phyloP scores from a whole-genome alignment of 805 yeast genomes.

The Candida palmyrensis region DNA sequence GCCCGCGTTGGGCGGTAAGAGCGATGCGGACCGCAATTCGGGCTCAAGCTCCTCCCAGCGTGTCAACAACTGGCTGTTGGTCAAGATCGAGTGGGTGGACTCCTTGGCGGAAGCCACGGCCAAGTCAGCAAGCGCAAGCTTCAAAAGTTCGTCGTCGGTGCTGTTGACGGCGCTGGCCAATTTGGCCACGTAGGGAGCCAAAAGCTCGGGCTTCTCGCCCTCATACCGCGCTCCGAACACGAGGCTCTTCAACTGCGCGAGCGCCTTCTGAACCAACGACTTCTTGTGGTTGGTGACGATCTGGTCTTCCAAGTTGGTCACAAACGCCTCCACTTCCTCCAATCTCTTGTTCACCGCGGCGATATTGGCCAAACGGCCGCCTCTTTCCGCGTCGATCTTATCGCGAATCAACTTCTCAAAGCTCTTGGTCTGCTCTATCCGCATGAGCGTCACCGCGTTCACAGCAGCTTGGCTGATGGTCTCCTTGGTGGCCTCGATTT shows the following conservation, averaged over 20 bases:
- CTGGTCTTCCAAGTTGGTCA: conserved; percentile 35
- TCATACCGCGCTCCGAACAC: conserved; percentile 16
- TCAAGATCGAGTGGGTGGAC: conserved; percentile 52
- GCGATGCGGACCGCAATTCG: conserved; percentile 81
- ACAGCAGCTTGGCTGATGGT: conserved; percentile 66
- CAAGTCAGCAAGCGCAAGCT: conserved; percentile 28
- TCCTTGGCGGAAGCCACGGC: conserved; percentile 30
- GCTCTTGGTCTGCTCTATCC: conserved; percentile 61
- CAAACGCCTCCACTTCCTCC: conserved; percentile 52
- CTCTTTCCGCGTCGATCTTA: conserved; percentile 46
- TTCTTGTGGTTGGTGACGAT: conserved; percentile 29
- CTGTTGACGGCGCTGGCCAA: conserved; percentile 15
- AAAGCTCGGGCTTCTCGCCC: conserved; percentile 19
- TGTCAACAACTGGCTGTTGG: conserved; percentile 70
- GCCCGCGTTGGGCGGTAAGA: conserved; percentile 95
- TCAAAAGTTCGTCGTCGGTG: conserved; percentile 29
- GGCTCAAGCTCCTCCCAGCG: conserved; percentile 79
- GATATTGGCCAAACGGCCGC: conserved; percentile 70
- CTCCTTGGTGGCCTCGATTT: conserved; percentile 62
- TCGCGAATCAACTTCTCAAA: conserved; percentile 28
- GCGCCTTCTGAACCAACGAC: conserved; percentile 24
- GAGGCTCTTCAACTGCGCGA: conserved; percentile 28
- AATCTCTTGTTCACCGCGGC: conserved; percentile 53
- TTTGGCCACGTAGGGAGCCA: conserved; percentile 35
- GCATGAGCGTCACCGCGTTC: conserved; percentile 63